phyloP scores from a whole-genome alignment of 345 rosid species.

The Sonneratia alba region DNA sequence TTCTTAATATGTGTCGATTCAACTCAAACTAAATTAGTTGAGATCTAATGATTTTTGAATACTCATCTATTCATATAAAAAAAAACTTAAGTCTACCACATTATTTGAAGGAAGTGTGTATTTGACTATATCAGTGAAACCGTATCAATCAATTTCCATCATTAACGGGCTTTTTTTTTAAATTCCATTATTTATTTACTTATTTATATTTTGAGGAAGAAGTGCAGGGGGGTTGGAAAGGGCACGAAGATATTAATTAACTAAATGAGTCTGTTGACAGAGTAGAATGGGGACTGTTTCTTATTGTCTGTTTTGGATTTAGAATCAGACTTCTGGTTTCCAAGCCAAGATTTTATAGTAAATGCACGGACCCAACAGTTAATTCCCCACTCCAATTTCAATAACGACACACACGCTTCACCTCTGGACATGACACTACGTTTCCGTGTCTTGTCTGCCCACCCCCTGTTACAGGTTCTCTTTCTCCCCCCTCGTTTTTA shows the following conservation, averaged over 20 bases:
- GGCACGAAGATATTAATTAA: not conserved
- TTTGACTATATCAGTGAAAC: too few species aligned
- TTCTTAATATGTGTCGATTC: too few species aligned
- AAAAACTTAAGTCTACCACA: too few species aligned
- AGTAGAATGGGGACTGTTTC: slow-evolving; percentile 27
- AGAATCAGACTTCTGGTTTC: slow-evolving; percentile 19
- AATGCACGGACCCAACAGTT: slow-evolving; percentile 1
- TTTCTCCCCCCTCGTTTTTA: not conserved
- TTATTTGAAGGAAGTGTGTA: too few species aligned
- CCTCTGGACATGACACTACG: not conserved
- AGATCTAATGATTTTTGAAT: too few species aligned
- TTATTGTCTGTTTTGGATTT: slow-evolving; percentile 31
- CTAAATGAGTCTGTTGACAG: slow-evolving; percentile 19
- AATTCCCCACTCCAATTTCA: not conserved
- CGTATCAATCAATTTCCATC: too few species aligned
- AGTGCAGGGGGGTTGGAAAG: not conserved
- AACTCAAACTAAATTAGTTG: too few species aligned
- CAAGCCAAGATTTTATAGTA: slow-evolving; percentile 10
- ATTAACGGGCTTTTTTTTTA: not conserved
- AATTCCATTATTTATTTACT: too few species aligned
- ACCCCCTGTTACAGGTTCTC: not conserved
- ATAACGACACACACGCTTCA: not conserved
- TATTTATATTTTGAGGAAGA: not conserved
- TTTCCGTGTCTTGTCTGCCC: slow-evolving; percentile 1
- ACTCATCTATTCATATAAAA: too few species aligned